Evolutionary conservation across 108 stramenopile genomes (phyloP), one percentile per base, ranked within the genome.

Genomic region (Hondaea fermentalgiana): DNA sequence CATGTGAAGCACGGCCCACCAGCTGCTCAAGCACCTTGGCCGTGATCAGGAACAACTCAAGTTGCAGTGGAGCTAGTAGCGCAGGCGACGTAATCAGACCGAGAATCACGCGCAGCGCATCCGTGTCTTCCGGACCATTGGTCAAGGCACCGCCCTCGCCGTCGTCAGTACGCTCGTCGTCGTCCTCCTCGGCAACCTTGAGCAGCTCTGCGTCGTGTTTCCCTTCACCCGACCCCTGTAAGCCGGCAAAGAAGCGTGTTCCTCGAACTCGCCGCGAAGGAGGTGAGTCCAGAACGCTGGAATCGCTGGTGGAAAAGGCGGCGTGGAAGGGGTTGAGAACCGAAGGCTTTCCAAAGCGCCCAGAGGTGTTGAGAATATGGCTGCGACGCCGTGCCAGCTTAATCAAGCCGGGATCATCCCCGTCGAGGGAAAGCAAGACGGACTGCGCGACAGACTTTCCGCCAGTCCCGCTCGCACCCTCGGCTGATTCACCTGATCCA

Each of bases 11-110:
- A 17, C 76, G 76, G 14, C 43, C 51, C 45, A 53, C 51, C 10
- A 83, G n/a, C 28, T 83, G 76, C 51, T 83, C 76, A 23, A 83
- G 76, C 10, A 83, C 76, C 51, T 83, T 83, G 45, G 76, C 76
- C 12, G 51, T 53, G 25, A 83, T 35, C 10, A 83, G 51, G 49
- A 83, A 83, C 19, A 83, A 23, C 51, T 83, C 76, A 16, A 83
- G 76, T 12, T 53, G 76, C 49, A 83, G 76, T 6, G 76, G 76
- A 6, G 49, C 51, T 6, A 83, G 51, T 3, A 83, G 49, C 16
- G 49, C 51, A 35, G 76, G 51, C n/a, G 76, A 83, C 16, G 49
- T 83, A 1, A 83, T 47, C 0, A 83, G 76, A 6, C 49, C 4
- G 10, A 83, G 51, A 53, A 83, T 83, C 16, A 83, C 51, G 0